phyloP scores from a whole-genome alignment of 495 filamentous ascomycete genomes.

The Viridothelium virens region DNA sequence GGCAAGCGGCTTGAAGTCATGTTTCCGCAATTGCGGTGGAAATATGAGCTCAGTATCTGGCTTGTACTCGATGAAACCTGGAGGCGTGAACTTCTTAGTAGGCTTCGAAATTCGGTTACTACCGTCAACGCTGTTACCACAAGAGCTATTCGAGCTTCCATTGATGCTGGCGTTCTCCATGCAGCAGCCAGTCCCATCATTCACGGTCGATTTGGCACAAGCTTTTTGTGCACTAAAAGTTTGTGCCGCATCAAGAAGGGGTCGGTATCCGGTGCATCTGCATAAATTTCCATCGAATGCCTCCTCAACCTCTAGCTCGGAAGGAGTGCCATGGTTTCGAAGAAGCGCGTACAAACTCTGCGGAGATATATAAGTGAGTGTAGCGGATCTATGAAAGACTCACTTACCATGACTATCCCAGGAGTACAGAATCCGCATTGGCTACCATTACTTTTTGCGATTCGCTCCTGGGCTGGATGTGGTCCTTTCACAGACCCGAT shows the following conservation, averaged over 20 bases:
- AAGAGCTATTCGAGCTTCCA: conserved; percentile 44
- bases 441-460: conserved; percentile 62
- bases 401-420: conserved; percentile 81
- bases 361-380: conserved; percentile 24
- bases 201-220: conserved; percentile 52
- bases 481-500: conserved; percentile 83
- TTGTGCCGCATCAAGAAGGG: conserved; percentile 86
- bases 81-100: conserved; percentile 66
- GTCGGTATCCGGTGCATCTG: conserved; percentile 89
- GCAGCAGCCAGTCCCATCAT: conserved; percentile 58
- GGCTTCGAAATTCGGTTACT: conserved; percentile 37
- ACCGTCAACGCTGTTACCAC: conserved; percentile 43
- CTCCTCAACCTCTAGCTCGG: conserved; percentile 72
- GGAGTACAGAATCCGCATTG: conserved; percentile 88
- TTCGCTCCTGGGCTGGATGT: conserved; percentile 85
- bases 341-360: conserved; percentile 73
- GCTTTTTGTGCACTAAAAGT: conserved; percentile 51
- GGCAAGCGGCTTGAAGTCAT: conserved; percentile 70
- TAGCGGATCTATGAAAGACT: too few species aligned
- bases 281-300: conserved; percentile 95
- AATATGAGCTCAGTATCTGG: conserved; percentile 94
- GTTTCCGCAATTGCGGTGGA: conserved; percentile 71
- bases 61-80: conserved; percentile 85
- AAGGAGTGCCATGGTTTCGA: conserved; percentile 60
- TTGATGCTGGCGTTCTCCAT: conserved; percentile 52